phyloP scores from a whole-genome alignment of 371 early-diverging fungal species.

The Apophysomyces trapeziformis region DNA sequence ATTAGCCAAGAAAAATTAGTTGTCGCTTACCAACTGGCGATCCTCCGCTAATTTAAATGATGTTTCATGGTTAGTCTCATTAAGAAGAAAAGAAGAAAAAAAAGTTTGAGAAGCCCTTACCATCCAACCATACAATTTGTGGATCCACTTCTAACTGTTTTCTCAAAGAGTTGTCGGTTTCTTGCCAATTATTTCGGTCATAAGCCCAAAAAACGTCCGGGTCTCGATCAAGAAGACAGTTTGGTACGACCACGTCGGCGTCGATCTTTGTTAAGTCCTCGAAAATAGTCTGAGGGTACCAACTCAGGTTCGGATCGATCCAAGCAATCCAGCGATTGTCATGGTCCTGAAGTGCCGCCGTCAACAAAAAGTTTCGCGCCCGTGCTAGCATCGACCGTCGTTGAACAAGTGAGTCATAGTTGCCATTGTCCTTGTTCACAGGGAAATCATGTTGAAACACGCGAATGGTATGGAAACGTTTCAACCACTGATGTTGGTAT shows the following conservation, averaged over 20 bases:
- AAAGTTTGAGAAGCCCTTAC: slow-evolving; percentile 20
- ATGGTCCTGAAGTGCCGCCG: slow-evolving; percentile 48
- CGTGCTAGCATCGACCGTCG: slow-evolving; percentile 54
- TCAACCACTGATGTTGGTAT: slow-evolving; percentile 6
- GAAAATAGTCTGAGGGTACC: slow-evolving; percentile 54
- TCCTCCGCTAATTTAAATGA: no score
- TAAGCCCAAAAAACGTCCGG: slow-evolving; percentile 44
- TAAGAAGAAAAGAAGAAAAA: no score
- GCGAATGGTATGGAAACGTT: slow-evolving; percentile 43
- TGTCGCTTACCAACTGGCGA: slow-evolving; percentile 8
- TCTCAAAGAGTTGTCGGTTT: slow-evolving; percentile 57
- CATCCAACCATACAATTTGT: slow-evolving; percentile 42
- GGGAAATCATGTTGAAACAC: slow-evolving; percentile 52
- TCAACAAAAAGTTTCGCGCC: slow-evolving; percentile 56
- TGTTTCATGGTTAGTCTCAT: no score
- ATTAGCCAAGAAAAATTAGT: not conserved
- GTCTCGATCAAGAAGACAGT: slow-evolving; percentile 47
- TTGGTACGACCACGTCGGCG: slow-evolving; percentile 62
- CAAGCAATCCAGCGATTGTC: slow-evolving; percentile 58
- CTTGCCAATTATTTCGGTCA: slow-evolving; percentile 71
- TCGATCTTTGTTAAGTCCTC: slow-evolving; percentile 54
- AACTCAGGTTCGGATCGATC: slow-evolving; percentile 56
- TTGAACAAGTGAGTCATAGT: slow-evolving; percentile 18
- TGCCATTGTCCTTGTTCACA: slow-evolving; percentile 14
- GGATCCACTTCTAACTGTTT: slow-evolving; percentile 48